Conservation (phyloP, 305 asterid species). For the Rubia balearica region DNA sequence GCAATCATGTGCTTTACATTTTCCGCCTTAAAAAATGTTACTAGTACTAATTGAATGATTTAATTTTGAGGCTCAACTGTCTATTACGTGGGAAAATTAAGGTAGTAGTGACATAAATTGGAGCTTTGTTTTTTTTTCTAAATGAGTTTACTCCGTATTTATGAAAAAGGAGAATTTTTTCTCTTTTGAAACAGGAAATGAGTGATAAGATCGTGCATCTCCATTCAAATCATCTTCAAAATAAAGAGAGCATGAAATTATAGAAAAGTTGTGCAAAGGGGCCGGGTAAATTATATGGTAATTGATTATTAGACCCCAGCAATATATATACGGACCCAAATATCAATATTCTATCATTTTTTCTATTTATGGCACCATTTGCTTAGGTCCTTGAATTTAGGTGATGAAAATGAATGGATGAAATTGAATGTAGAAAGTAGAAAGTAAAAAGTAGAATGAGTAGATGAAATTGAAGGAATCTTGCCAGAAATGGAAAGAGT, state of each 20-base stretch:
- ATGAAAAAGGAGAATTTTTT: background rate
- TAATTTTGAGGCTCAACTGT: background rate
- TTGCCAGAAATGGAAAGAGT: too few species aligned
- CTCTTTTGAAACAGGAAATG: background rate
- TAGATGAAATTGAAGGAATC: too few species aligned
- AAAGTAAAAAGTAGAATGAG: too few species aligned
- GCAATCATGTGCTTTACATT: background rate
- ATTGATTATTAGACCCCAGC: too few species aligned
- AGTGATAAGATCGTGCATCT: background rate
- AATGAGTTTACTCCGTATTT: background rate
- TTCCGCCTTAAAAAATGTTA: background rate
- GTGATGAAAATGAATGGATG: too few species aligned
- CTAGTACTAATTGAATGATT: background rate
- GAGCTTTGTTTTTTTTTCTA: too few species aligned
- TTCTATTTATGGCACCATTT: too few species aligned
- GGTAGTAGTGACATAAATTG: background rate
- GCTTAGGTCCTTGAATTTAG: too few species aligned
- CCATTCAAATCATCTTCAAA: background rate
- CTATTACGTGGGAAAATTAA: background rate
- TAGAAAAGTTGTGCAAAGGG: too few species aligned
- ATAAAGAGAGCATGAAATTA: background rate
- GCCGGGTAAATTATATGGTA: background rate
- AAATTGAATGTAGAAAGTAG: too few species aligned
- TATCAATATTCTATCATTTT: too few species aligned
- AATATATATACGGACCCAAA: too few species aligned